These are phyloP conservation scores for Fagopyrum tataricum DNA, from an alignment of 148 eudicot genomes.

Conservation along the genomic window DNA sequence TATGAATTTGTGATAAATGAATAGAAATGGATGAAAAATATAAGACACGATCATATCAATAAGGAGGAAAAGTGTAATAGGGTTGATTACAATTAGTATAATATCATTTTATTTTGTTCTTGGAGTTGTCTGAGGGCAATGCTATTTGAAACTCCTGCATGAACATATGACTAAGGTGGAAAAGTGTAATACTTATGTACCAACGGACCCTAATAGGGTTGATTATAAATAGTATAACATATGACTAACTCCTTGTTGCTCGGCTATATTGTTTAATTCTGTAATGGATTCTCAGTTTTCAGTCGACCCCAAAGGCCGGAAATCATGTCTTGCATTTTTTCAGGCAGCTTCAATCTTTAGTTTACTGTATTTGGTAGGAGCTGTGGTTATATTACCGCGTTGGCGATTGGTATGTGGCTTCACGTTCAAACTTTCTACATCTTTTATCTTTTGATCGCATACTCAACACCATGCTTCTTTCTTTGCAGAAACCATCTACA, in stretches of 20 bases:
- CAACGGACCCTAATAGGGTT: too few relatives aligned
- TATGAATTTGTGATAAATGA: too few relatives aligned
- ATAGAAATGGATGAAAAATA: too few relatives aligned
- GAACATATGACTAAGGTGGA: too few relatives aligned
- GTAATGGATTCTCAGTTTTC: conserved; percentile 26
- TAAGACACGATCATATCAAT: too few relatives aligned
- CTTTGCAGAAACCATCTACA: conserved; percentile 31
- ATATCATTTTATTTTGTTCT: conserved; percentile 10
- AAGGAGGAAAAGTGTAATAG: too few relatives aligned
- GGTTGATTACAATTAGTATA: too few relatives aligned
- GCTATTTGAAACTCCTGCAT: not conserved
- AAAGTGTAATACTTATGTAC: too few relatives aligned
- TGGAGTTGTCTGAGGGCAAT: not conserved
- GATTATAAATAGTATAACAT: too few relatives aligned
- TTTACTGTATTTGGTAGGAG: conserved; percentile 31
- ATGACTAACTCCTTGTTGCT: not conserved
- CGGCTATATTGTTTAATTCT: not conserved
- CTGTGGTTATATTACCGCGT: conserved; percentile 25
- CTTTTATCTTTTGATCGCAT: not conserved
- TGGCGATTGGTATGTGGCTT: conserved; percentile 29
- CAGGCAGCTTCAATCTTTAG: conserved; percentile 30
- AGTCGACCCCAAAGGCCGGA: conserved; percentile 33
- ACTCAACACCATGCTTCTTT: not conserved
- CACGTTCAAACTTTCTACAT: not conserved
- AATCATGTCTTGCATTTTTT: conserved; percentile 35